Base-by-base conservation (phyloP, 129 eudicot genomes). In the Saposhnikovia divaricata region DNA sequence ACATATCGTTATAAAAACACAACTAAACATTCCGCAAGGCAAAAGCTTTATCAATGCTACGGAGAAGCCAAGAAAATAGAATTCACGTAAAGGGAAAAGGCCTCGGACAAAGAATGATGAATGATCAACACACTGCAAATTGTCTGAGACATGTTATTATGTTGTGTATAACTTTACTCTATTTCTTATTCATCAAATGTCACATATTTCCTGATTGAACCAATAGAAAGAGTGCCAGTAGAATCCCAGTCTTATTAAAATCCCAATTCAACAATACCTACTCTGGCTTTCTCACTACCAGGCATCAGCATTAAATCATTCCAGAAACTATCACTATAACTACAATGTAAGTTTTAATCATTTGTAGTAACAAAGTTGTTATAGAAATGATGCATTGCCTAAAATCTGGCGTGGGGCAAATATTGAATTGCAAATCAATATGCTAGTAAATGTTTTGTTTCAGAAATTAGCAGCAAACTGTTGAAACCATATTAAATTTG, bases 321-420 rank as follows among this genome's bases (percentile, higher is more conserved):
- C 6, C 69, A 61, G 34, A 25, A 3, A 25, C 69, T n/a, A 25
- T 15, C 6, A 25, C 66, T 0, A 57, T 25, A 10, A 61, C 59
- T 16, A 51, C 23, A 51, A 18, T 5, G 23, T 50, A 16, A 50
- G 23, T 18, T 50, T 16, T 10, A 25, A 61, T 37, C 12, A 9
- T n/a, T n/a, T 61, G 69, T 61, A n/a, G 69, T 61, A 61, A 61
- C 34, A 25, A 61, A 61, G 69, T 61, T 61, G 69, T 61, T n/a
- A 25, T 9, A 10, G 34, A 61, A 61, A 61, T 59, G 66, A 59
- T 23, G 66, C 66, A 9, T n/a, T 25, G 69, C 69, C 66, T 65
- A 13, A 66, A 66, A 66, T 11, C 18, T 28, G 70, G 38, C 11
- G 70, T n/a, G 50, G 70, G 70, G 70, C 16, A 63, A 63, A 63